Evolutionary conservation across 2,329 filamentous ascomycete species (phyloP), one percentile per base, ranked within the genome.

Genomic region (Penicillium sp.): DNA sequence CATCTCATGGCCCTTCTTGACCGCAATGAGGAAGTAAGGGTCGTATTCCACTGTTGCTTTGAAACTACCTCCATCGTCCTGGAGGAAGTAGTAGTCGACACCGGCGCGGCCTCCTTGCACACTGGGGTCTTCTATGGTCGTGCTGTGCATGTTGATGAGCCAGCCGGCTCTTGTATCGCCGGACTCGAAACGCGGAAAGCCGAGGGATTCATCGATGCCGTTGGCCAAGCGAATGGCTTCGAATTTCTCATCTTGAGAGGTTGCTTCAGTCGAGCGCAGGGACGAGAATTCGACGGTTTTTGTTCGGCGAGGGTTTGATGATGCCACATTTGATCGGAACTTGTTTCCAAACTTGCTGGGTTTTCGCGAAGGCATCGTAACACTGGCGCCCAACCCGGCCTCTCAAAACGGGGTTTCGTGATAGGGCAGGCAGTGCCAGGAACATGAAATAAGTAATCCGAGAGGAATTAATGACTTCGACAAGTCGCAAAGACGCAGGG

Each of bases 41-140:
- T 97, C 89, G 64, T 95, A 97, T 70, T 95, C 88, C 50, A 98
- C 72, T 1, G 90, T 96, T 8, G 93, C 90, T 65, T 98, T 98
- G 77, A 98, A 98, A 4, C 86, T 91, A 33, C 83, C 80, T 10
- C 87, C 81, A 41, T 94, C 86, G 43, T 91, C 87, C 57, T 90
- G 87, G 44, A 98, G 84, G 68, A 98, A 98, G 73, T 96, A 98
- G 69, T 89, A 96, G 70, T 98, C 93, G 41, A 98, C 81, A 7
- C 87, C 93, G 1, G 93, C 86, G 50, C 88, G 82, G 25, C 93
- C 93, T 44, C 87, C 87, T 1, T 86, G 83, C 31, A 86, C 78
- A 54, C 87, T 86, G 11, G 90, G 79, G 62, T 97, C 91, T 64
- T 95, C 73, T 31, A 98, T 77, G 9, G 82, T 81, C 0, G 93